A percentile compares a stretch with the other conserved stretches of the same genome.
Evolutionary conservation across 148 eudicot species (phyloP).

Genomic region (Salicornia ramosissima): DNA sequence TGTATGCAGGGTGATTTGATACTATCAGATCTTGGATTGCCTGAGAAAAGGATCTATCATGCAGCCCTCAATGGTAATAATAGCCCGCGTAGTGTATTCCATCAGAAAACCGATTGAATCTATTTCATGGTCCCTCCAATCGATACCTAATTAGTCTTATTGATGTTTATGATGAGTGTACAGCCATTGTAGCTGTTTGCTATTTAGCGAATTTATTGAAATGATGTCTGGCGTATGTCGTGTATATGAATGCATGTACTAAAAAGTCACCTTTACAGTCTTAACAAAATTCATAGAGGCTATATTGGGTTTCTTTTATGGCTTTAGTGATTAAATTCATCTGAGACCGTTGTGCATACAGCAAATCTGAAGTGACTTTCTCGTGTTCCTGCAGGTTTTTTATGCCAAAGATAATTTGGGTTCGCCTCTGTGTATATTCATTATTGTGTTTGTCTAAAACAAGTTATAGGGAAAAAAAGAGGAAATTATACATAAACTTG

Average conservation of each 20-base stretch:
- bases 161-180: conserved; percentile 20
- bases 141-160: conserved; percentile 17
- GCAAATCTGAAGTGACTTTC: conserved; percentile 68
- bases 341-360: conserved; percentile 21
- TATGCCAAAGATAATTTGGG: conserved; percentile 55
- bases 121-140: conserved; percentile 48
- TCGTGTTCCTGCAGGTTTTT: conserved; percentile 80
- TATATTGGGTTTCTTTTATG: background rate
- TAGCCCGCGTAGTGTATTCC: conserved; percentile 74
- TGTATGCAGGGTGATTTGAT: conserved; percentile 73
- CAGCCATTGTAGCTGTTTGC: conserved; percentile 12
- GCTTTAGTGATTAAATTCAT: conserved; percentile 13
- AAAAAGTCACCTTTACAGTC: conserved; percentile 5
- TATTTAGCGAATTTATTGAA: conserved; percentile 6
- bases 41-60: conserved; percentile 92
- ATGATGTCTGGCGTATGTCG: conserved; percentile 16
- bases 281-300: conserved; percentile 8
- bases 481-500: conserved; percentile 12
- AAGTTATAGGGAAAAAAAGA: conserved; percentile 11
- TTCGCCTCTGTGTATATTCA: conserved; percentile 45
- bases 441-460: conserved; percentile 28
- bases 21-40: conserved; percentile 83
- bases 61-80: conserved; percentile 92
- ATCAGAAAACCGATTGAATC: conserved; percentile 88
- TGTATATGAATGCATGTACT: conserved; percentile 27